Evolutionary conservation across 176 grass and related monocot genomes (phyloP), one percentile per base, ranked within the genome.

Genomic region (Avena sativa): DNA sequence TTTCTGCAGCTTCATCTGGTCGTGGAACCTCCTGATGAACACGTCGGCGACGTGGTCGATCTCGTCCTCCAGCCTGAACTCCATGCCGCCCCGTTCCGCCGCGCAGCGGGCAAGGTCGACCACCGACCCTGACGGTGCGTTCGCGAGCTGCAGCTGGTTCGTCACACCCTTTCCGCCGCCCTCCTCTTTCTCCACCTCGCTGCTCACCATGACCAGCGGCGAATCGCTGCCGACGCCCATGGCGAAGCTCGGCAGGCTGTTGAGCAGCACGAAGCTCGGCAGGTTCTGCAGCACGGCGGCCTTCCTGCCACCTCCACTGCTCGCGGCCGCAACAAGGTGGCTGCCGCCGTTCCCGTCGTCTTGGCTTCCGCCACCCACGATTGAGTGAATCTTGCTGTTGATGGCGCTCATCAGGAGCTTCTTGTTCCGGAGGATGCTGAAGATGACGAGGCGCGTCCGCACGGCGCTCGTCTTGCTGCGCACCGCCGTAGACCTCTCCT

Each of bases 1-100:
- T 90, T 96, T 99, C 87, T 96, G 97, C 94, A 99, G 73, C 92
- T 87, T 99, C 58, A 94, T 96, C 79, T 99, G 94, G 71, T 81
- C 88, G 74, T 93, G 94, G 77, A 99, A 96, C 53, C 91, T 74
- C 66, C 76, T 43, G 71, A 99, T 99, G 92, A 94, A 96, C 7
- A 90, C 89, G 83, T 96, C 97, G 9, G 74, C 74, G 74, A 77
- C 74, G 74, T 77, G 74, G 74, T 77, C 74, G 26, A 77, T 77
- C 74, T 77, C 90, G 52, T 94, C 90, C 87, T 99, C 97, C 69
- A 99, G 87, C 47, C 63, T 83, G 87, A 96, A 96, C 71, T 83
- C 90, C 20, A 17, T 64, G 1, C 92, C 91, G 19, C 64, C 90
- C 1, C 43, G 88, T 74, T 90, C 93, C 43, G 81, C 91, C n/a